phyloP scores from a whole-genome alignment of 2,329 filamentous ascomycete genomes.

The Aureobasidium sp. region DNA sequence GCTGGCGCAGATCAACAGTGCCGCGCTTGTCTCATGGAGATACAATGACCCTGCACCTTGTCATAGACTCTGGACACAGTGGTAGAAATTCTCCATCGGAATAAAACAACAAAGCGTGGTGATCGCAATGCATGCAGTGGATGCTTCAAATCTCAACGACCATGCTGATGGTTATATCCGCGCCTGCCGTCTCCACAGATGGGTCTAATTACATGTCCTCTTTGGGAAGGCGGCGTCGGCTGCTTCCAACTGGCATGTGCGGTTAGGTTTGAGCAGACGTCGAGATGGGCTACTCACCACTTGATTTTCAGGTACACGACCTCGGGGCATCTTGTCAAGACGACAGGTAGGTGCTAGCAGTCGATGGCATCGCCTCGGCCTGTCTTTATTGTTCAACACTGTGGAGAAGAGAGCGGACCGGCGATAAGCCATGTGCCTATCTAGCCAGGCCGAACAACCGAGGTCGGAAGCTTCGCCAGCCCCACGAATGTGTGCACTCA shows the following conservation, averaged over 20 bases:
- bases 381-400: background rate
- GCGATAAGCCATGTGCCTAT: conserved; percentile 4
- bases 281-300: background rate
- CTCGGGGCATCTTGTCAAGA: background rate
- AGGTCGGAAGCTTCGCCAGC: background rate
- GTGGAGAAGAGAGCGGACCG: background rate
- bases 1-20: background rate
- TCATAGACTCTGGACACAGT: background rate
- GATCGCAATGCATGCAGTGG: background rate
- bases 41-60: background rate
- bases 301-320: background rate
- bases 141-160: background rate
- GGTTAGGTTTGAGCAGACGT: background rate
- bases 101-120: background rate
- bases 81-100: background rate
- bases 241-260: background rate
- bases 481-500: background rate
- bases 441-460: background rate
- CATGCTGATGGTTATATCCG: background rate
- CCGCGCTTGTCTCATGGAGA: background rate
- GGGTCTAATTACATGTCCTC: background rate
- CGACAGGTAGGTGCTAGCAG: background rate
- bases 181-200: background rate
- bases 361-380: background rate
- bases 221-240: conserved; percentile 5